phyloP scores from a whole-genome alignment of 2,329 filamentous ascomycete genomes.

The Aureobasidium namibiae region DNA sequence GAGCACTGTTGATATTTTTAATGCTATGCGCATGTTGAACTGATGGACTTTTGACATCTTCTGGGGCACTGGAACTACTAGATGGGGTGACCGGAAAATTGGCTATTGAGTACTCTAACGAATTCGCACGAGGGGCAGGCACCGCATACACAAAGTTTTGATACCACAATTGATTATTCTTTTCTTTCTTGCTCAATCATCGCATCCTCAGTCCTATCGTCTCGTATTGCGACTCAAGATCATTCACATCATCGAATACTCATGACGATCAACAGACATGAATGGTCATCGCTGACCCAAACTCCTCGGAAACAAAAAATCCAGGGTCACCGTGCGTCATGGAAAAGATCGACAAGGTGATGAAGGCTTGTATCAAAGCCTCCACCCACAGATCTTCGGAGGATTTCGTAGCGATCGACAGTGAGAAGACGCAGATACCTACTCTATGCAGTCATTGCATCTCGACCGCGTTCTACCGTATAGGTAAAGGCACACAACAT shows the following conservation, averaged over 20 bases:
- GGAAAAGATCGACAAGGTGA: background rate
- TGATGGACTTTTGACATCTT: no score
- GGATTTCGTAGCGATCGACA: background rate
- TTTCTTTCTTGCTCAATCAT: background rate
- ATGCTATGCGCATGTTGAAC: background rate
- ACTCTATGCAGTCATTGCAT: background rate
- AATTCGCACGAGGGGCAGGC: background rate
- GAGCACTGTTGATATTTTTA: constrained; percentile 3
- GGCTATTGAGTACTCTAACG: background rate
- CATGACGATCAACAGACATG: background rate
- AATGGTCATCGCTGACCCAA: no score
- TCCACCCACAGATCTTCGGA: background rate
- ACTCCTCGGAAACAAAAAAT: no score
- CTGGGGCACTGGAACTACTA: no score
- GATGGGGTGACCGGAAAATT: background rate
- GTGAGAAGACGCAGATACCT: background rate
- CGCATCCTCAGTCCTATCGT: no score
- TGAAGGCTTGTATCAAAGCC: no score
- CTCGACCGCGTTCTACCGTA: no score
- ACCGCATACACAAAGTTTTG: background rate
- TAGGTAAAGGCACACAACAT: constrained; percentile 5
- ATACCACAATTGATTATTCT: background rate
- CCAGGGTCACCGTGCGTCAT: background rate
- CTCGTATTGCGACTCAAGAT: no score
- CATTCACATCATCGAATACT: no score